Evolutionary conservation across 495 filamentous ascomycete species (phyloP).

Genomic region (Penicillium ucsense): DNA sequence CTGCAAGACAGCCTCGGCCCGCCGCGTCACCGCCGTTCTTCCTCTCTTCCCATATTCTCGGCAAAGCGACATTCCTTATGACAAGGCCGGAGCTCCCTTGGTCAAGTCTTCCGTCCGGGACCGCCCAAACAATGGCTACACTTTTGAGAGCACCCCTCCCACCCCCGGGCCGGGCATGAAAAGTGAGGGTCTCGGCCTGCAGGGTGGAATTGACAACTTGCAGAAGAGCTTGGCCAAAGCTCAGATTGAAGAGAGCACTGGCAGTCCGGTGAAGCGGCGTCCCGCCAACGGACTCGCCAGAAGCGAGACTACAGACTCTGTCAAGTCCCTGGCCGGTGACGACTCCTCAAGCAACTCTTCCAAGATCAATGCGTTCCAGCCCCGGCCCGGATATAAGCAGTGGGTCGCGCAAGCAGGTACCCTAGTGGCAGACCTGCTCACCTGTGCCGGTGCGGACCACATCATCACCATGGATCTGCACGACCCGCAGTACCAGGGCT

Average conservation of each 20-base stretch:
- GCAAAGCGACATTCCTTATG: constrained; percentile 92
- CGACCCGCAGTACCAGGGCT: constrained; percentile 97
- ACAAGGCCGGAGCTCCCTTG: constrained; percentile 83
- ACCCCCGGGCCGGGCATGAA: constrained; percentile 66
- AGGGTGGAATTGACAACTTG: constrained; percentile 53
- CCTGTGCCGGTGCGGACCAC: constrained; percentile 93
- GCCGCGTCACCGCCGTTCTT: constrained; percentile 83
- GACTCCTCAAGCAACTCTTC: constrained; percentile 46
- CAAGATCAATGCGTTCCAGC: constrained; percentile 53
- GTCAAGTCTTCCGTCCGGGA: constrained; percentile 51
- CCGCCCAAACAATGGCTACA: constrained; percentile 55
- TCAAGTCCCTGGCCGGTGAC: constrained; percentile 37
- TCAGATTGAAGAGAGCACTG: constrained; percentile 46
- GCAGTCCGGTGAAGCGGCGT: constrained; percentile 32
- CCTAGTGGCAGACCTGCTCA: constrained; percentile 85
- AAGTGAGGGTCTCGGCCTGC: constrained; percentile 50
- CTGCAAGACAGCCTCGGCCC: constrained; percentile 92
- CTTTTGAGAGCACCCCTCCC: constrained; percentile 84
- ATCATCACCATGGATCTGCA: constrained; percentile 94
- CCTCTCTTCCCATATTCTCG: constrained; percentile 94
- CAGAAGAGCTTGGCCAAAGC: constrained; percentile 55
- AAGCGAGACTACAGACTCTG: constrained; percentile 54
- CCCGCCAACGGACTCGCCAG: constrained; percentile 34
- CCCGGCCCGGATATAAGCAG: constrained; percentile 89
- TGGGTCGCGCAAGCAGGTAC: constrained; percentile 98